Base-by-base conservation (phyloP, 495 filamentous ascomycete species). In the Aspergillus saccharolyticus region DNA sequence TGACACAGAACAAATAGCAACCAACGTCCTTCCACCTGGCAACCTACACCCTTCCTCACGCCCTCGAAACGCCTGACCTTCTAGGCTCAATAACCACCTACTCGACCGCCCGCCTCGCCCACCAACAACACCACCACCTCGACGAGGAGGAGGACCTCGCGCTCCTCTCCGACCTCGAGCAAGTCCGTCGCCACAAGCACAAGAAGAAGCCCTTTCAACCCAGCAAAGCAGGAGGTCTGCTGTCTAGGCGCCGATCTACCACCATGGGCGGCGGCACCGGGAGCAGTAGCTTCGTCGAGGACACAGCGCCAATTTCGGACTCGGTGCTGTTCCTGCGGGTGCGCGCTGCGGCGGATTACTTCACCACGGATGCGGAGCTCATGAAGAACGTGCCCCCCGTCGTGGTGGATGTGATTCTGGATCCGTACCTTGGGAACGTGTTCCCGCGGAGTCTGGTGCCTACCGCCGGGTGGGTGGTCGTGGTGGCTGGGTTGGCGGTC, bases 391-490 rank as follows among this genome's bases (percentile, higher is more conserved):
- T 90, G 12, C 88, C 89, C 3, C 78, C 83, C 1, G 90, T 97
- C 19, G 70, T 78, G 53, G 89, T 87, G 18, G 92, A 98, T 69
- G 80, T 98, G 52, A 83, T 97, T 67, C 83, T 98, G 21, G 94
- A 98, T 73, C 90, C 91, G 19, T 97, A 83, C 59, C 45, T 91
- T 42, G 72, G 83, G 60, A 89, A 90, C 71, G 62, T 88, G 7
- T 77, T 93, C 57, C 89, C 89, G 10, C 74, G 78, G 50, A 89
- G 87, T 18, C 70, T 94, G 18, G 63, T 89, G 16, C 83, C 83
- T 42, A 93, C 87, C 14, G 81, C 79, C 25, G 68, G 63, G 21
- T 89, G 85, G 69, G 75, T 89, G 50, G 57, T 77, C 6, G 60
- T 79, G 19, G 79, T 91, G 56, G 79, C 80, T 10, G 61, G 78